phyloP scores from a whole-genome alignment of 2,329 filamentous ascomycete genomes.

The Xylariales sp. region DNA sequence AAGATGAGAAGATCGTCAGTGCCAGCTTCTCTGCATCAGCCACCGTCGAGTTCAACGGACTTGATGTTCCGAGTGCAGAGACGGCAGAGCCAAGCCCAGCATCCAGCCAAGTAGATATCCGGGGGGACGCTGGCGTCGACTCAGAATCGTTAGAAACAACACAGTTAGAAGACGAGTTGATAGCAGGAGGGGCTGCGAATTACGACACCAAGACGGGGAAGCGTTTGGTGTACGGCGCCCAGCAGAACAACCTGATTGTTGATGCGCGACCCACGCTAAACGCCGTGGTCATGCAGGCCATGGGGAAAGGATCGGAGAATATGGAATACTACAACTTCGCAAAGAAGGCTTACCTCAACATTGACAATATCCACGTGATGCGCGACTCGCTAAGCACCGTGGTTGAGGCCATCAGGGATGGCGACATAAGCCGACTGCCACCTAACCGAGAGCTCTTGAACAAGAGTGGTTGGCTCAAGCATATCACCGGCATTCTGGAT shows the following conservation, averaged over 20 bases:
- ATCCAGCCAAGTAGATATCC: conserved; percentile 49
- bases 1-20: conserved; percentile 89
- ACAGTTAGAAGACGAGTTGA: conserved; percentile 64
- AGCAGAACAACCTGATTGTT: conserved; percentile 91
- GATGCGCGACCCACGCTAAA: conserved; percentile 94
- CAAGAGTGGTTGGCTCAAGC: conserved; percentile 87
- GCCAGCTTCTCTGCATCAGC: conserved; percentile 81
- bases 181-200: conserved; percentile 44
- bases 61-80: conserved; percentile 25
- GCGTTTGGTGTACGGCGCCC: conserved; percentile 77
- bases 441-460: conserved; percentile 77
- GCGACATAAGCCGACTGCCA: conserved; percentile 77
- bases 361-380: conserved; percentile 99
- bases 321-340: conserved; percentile 96
- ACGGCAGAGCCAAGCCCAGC: conserved; percentile 33
- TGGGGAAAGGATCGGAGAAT: conserved; percentile 91
- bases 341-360: conserved; percentile 86
- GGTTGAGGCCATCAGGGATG: conserved; percentile 85
- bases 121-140: conserved; percentile 28
- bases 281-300: conserved; percentile 88
- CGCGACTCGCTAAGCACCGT: conserved; percentile 83
- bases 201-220: conserved; percentile 58
- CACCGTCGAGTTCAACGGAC: conserved; percentile 31
- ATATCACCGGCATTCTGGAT: conserved; percentile 79
- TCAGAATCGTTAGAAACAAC: conserved; percentile 58